Evolutionary conservation across 1,139 yeast genomes (phyloP).

Genomic region (Pichia inconspicua): DNA sequence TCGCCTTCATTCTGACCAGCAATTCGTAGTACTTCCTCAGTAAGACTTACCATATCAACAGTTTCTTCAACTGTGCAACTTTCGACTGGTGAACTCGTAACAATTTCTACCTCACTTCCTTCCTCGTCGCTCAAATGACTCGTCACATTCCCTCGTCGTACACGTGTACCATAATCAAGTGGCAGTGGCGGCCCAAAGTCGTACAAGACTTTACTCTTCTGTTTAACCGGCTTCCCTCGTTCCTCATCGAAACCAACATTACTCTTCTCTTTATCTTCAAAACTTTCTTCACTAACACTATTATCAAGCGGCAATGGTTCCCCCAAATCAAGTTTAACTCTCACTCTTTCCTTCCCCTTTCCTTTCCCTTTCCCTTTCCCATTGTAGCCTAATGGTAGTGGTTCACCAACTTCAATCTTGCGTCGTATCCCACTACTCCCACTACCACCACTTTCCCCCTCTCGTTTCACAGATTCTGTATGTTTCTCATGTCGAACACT

Average conservation of each 20-base stretch:
- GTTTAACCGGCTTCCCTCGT: neutral
- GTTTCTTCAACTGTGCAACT: too few species aligned
- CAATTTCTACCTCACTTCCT: too few species aligned
- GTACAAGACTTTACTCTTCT: neutral
- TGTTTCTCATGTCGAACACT: neutral
- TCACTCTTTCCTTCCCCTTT: neutral
- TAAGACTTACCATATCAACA: too few species aligned
- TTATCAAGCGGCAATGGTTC: conserved; percentile 7
- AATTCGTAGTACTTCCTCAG: too few species aligned
- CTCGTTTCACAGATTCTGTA: neutral
- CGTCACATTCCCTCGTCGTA: neutral
- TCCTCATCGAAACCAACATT: neutral
- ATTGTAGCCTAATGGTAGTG: conserved; percentile 11
- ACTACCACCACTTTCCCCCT: neutral
- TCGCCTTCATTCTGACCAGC: too few species aligned
- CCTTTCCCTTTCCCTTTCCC: neutral
- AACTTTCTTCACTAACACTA: neutral
- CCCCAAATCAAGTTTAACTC: conserved; percentile 1
- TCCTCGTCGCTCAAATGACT: neutral
- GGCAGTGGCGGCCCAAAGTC: neutral
- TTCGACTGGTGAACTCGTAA: too few species aligned
- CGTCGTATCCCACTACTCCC: neutral
- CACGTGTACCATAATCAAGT: neutral
- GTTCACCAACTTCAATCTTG: conserved; percentile 9
- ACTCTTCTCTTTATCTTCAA: neutral